These are phyloP conservation scores for Pseudohalonectria lignicola DNA, from an alignment of 2,329 filamentous ascomycete species.

Conservation along the genomic window DNA sequence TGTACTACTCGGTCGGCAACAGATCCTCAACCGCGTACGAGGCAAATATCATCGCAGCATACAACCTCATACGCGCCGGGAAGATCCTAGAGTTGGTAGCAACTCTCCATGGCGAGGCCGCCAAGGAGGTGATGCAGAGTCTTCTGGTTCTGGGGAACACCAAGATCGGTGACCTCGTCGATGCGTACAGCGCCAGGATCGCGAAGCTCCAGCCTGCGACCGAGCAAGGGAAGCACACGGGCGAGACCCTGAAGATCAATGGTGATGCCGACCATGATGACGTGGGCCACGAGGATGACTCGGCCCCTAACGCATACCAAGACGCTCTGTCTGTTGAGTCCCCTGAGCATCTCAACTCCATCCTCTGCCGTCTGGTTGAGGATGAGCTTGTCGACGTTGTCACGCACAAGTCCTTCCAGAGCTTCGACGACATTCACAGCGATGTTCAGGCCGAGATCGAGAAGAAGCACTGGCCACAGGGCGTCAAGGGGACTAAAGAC, in stretches of 20 bases:
- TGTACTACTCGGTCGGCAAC: constrained; percentile 53
- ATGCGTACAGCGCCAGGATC: constrained; percentile 39
- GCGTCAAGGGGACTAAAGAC: constrained; percentile 52
- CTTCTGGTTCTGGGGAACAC: constrained; percentile 70
- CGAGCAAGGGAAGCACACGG: background rate
- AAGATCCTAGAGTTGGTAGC: constrained; percentile 72
- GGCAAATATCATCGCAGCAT: constrained; percentile 69
- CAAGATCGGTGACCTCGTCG: constrained; percentile 57
- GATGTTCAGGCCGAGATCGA: constrained; percentile 55
- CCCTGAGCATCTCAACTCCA: constrained; percentile 35
- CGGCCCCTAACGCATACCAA: constrained; percentile 15
- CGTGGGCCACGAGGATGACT: constrained; percentile 14
- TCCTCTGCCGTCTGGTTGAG: constrained; percentile 44
- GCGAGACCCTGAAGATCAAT: constrained; percentile 4
- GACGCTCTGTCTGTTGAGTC: constrained; percentile 29
- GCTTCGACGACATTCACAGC: constrained; percentile 46
- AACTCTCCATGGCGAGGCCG: constrained; percentile 61
- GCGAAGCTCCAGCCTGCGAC: constrained; percentile 11
- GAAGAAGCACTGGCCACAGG: constrained; percentile 37
- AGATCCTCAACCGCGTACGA: constrained; percentile 56
- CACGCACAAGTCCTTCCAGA: constrained; percentile 42
- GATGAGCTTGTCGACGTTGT: constrained; percentile 60
- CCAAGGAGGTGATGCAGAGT: constrained; percentile 63
- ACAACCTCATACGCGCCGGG: constrained; percentile 69
- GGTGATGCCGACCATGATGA: constrained; percentile 1